Base-by-base conservation (phyloP, 2,329 filamentous ascomycete genomes). In the Aspergillus sp. region DNA sequence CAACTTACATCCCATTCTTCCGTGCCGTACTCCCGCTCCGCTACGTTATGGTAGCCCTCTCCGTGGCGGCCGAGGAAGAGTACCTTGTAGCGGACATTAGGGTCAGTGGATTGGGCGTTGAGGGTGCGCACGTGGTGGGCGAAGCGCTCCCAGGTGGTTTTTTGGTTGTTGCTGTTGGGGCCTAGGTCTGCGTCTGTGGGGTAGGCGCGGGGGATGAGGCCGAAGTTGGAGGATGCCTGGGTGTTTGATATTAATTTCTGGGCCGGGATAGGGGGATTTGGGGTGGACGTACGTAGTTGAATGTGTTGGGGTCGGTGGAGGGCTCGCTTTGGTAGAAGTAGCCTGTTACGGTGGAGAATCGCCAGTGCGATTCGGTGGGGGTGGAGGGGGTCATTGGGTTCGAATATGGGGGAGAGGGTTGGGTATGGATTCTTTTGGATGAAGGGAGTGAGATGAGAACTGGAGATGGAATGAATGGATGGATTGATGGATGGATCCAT, bases 21-120 rank as follows among this genome's bases (percentile, higher is more conserved):
- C 0, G 82, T 86, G 30, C 85, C 86, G 62, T 86, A 88, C 62
- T 78, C 81, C 2, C 73, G 68, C 67, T 88, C 83, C 1, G 85
- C 86, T 11, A 85, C 84, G 67, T 88, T 88, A 73, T 88, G 84
- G 61, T 78, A 79, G 4, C 86, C 86, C 70, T 88, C 80, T 21
- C 86, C 86, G 68, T 88, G 86, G 27, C 86, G 80, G 44, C 83
- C 85, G 39, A 87, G 74, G 68, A 83, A 86, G 39, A 88, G 75
- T 0, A 88, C 73, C 54, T 83, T 83, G 72, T 86, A 87, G 23
- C 73, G 72, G 3, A 78, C 76, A 38, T 75, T 75, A 0, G 67
- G 50, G 0, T 70, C 69, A 2, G 73, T 73, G 2, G 78, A 59
- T 59, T 59, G 44, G 30, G 30, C 30, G 67, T 84, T 83, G n/a